These are phyloP conservation scores for Gracilaria domingensis DNA, from an alignment of 23 red algal species.

Conservation along the genomic window DNA sequence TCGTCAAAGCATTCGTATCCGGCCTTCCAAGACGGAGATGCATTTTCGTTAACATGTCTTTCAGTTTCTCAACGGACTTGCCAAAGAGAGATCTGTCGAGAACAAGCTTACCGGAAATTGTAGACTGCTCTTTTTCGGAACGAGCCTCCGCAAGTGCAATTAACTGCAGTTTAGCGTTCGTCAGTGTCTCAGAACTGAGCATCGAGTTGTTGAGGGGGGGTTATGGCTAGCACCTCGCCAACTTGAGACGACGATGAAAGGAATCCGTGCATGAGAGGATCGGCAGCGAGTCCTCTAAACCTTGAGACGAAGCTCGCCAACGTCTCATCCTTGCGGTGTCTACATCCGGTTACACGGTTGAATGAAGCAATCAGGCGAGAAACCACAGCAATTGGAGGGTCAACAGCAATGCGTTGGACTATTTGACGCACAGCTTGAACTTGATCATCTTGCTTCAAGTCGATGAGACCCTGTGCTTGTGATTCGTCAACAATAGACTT, in stretches of 20 bases:
- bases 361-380: neutral
- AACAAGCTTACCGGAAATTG: no score
- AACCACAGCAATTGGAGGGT: neutral
- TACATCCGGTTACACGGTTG: neutral
- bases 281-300: conserved; percentile 13
- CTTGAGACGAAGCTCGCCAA: conserved; percentile 7
- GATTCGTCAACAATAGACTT: neutral
- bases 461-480: neutral
- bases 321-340: neutral
- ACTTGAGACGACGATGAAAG: conserved; percentile 14
- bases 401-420: neutral
- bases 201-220: conserved; percentile 6
- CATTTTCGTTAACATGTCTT: neutral
- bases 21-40: neutral
- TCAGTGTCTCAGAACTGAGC: neutral
- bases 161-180: conserved; percentile 1
- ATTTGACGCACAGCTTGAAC: neutral
- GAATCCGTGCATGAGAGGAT: neutral
- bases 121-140: no score
- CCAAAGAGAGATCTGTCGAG: no score
- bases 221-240: conserved; percentile 13
- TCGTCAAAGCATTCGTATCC: neutral
- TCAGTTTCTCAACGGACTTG: no score
- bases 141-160: conserved; percentile 1
- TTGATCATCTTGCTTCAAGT: neutral